Evolutionary conservation across 306 rosid species (phyloP).

Genomic region (Citrullus colocynthis): DNA sequence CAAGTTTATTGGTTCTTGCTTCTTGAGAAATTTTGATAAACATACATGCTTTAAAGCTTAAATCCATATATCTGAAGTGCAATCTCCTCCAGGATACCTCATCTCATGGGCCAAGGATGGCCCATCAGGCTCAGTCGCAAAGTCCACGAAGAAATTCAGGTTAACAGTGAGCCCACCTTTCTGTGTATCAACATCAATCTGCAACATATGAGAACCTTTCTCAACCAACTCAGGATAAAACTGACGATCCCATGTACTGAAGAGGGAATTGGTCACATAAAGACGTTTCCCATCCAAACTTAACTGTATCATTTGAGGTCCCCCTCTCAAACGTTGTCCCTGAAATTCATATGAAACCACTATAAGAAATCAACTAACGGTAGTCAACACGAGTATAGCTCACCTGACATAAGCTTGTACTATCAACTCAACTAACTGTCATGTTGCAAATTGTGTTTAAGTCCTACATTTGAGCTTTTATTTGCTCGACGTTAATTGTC

Average conservation of each 20-base stretch:
- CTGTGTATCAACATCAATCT: constrained; percentile 64
- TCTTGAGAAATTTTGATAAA: neutral
- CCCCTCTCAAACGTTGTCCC: constrained; percentile 73
- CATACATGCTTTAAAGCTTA: constrained; percentile 8
- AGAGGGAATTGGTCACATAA: constrained; percentile 78
- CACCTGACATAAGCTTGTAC: too few species aligned
- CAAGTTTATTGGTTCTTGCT: neutral
- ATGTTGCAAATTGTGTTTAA: neutral
- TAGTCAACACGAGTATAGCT: too few species aligned
- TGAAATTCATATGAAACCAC: constrained; percentile 9
- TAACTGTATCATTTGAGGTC: constrained; percentile 91
- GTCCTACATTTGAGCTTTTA: neutral
- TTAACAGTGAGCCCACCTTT: constrained; percentile 67
- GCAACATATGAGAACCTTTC: constrained; percentile 80
- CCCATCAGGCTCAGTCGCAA: constrained; percentile 79
- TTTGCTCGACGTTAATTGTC: neutral
- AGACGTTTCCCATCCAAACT: constrained; percentile 87
- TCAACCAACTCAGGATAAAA: constrained; percentile 60
- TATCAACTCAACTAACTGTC: too few species aligned
- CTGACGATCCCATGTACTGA: constrained; percentile 79
- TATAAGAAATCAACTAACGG: neutral
- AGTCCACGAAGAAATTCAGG: constrained; percentile 77
- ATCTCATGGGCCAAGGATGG: constrained; percentile 96
- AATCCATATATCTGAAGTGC: constrained; percentile 91
- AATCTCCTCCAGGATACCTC: constrained; percentile 97